Conservation (phyloP, 164 flowering plant genomes). For the Vitis amurensis region DNA sequence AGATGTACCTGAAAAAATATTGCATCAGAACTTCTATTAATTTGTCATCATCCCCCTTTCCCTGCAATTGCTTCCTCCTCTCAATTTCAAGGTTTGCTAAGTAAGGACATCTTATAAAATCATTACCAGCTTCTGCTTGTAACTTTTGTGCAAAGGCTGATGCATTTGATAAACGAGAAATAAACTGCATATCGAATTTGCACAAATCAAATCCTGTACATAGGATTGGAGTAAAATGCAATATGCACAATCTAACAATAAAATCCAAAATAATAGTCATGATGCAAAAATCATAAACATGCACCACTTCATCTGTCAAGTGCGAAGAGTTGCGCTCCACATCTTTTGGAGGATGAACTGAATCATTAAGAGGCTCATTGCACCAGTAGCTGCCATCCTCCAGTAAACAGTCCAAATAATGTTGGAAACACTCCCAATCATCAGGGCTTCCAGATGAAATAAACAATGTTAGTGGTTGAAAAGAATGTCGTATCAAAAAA, state of each 20-base stretch:
- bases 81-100: conserved; percentile 87
- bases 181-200: conserved; percentile 62
- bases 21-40: conserved; percentile 52
- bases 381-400: conserved; percentile 72
- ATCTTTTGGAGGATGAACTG: conserved; percentile 34
- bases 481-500: neutral
- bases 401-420: conserved; percentile 80
- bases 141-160: conserved; percentile 51
- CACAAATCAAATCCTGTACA: conserved; percentile 13
- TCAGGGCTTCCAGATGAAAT: conserved; percentile 70
- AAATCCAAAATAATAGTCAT: neutral
- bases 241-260: neutral
- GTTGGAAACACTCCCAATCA: conserved; percentile 90
- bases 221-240: neutral
- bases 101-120: conserved; percentile 56
- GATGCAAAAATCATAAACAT: conserved; percentile 5
- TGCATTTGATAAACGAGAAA: conserved; percentile 63
- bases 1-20: conserved; percentile 63
- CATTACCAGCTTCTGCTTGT: conserved; percentile 28
- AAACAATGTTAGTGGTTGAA: conserved; percentile 6
- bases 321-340: conserved; percentile 44
- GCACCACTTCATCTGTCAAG: conserved; percentile 71
- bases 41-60: conserved; percentile 52
- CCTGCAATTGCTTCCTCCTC: conserved; percentile 57
- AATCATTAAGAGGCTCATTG: conserved; percentile 21